Percentiles rank a stretch among this genome's conserved stretches.
phyloP scores from a whole-genome alignment of 805 yeast genomes.

The Yueomyces sp. region DNA sequence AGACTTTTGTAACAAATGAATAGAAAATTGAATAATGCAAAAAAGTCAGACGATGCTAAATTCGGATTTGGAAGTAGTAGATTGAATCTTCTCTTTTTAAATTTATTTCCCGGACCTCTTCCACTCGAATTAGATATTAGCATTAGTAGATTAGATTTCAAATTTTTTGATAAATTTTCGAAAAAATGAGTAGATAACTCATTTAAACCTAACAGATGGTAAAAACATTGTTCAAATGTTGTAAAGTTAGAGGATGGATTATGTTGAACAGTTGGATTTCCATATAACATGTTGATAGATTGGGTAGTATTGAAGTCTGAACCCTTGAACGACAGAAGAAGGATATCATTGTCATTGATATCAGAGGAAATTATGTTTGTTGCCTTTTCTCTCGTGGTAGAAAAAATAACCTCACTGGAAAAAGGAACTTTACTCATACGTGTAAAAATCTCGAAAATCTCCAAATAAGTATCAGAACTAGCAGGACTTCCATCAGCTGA shows the following conservation, averaged over 20 bases:
- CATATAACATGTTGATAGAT: slow-evolving; percentile 1
- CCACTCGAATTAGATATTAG: slow-evolving; percentile 16
- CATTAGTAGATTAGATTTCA: slow-evolving; percentile 12
- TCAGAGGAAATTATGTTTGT: slow-evolving; percentile 10
- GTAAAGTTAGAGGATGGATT: slow-evolving; percentile 6
- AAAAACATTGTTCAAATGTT: slow-evolving; percentile 16
- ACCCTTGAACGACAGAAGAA: slow-evolving; percentile 18
- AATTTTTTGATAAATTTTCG: slow-evolving; percentile 6
- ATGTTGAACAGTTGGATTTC: slow-evolving; percentile 6
- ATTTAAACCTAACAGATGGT: slow-evolving; percentile 20
- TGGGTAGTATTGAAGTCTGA: slow-evolving; percentile 8
- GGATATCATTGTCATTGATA: slow-evolving; percentile 7
- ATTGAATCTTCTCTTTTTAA: slow-evolving; percentile 9
- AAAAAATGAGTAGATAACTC: slow-evolving; percentile 19
- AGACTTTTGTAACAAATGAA: slow-evolving; percentile 10
- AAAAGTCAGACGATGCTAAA: slow-evolving; percentile 17
- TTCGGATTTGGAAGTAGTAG: slow-evolving; percentile 15
- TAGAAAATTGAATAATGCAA: slow-evolving; percentile 15
- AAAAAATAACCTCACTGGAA: slow-evolving; percentile 48
- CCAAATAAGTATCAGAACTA: slow-evolving; percentile 19
- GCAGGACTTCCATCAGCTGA: slow-evolving; percentile 13
- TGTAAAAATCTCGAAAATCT: slow-evolving; percentile 25
- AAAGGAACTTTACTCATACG: slow-evolving; percentile 34
- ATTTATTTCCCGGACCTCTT: slow-evolving; percentile 11
- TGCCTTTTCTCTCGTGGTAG: slow-evolving; percentile 20